Base-by-base conservation (phyloP, 441 rosid species). In the Eutrema salsugineum region DNA sequence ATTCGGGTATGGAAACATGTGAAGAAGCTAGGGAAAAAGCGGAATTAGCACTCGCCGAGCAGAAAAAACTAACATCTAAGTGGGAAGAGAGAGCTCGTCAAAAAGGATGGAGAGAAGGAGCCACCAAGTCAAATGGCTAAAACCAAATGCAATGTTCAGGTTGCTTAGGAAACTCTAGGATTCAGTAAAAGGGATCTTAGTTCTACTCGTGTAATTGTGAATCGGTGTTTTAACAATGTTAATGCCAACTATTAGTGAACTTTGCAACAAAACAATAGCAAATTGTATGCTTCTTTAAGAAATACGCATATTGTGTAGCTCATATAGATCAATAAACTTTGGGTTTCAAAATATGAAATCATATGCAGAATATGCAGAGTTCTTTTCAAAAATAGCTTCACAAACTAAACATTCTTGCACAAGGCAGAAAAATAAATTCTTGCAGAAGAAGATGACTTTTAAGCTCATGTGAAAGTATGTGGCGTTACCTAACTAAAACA, bases 1-100 rank as follows among this genome's bases (percentile, higher is more conserved):
- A 87, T 73, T 88, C 97, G 0, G 99, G 99, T 49, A 94, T 94
- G 98, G 99, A 88, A 81, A 92, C 98, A 5, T 90, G 99, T 56
- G 98, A 94, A 83, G 99, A 84, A 81, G 96, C 96, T 9, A 83
- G 99, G 46, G 99, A 94, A 57, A 94, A 86, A 70, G 85, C 96
- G 1, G 97, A 90, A 77, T 79, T 76, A 51, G 81, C 96, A 40
- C 81, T 90, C 58, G 80, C 63, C 7, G 84, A 85, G 39, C 98
- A 90, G 77, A 94, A 85, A 84, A 94, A 85, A 69, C 47, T 86
- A 71, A 85, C 97, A 0, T 81, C 84, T 27, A 55, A 66, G 63
- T 92, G 99, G 99, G 98, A 90, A 79, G 50, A 40, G 48, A 85
- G 97, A 80, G 98, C 99, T 64, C 94, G 85, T 10, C 89, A 85